Conservation (phyloP, 2,329 filamentous ascomycete species). For the Aspergillus tubingensis region DNA sequence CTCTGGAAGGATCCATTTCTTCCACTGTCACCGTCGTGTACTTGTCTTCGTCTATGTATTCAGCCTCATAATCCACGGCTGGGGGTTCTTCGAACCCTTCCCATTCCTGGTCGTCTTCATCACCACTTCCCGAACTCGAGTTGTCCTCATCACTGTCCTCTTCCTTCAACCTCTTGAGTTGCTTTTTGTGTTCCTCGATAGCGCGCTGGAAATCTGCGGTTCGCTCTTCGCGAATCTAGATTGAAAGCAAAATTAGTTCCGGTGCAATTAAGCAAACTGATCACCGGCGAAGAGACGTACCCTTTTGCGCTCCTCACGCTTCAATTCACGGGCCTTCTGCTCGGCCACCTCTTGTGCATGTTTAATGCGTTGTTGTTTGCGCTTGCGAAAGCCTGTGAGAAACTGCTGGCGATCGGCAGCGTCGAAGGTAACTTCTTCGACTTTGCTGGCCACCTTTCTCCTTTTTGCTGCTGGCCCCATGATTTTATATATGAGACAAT, state of each 20-base stretch:
- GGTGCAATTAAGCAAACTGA: not conserved
- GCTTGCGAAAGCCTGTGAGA: conserved; percentile 94
- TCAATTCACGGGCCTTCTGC: conserved; percentile 76
- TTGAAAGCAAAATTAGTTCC: not conserved
- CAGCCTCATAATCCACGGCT: conserved; percentile 75
- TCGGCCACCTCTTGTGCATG: conserved; percentile 79
- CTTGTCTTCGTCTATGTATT: conserved; percentile 94
- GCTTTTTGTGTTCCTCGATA: conserved; percentile 71
- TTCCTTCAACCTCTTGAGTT: conserved; percentile 64
- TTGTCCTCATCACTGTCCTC: conserved; percentile 27
- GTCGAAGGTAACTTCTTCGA: conserved; percentile 88
- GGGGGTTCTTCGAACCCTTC: conserved; percentile 60
- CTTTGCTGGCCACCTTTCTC: conserved; percentile 60
- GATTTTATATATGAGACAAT: not conserved
- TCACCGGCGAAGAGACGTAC: conserved; percentile 50
- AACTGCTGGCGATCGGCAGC: conserved; percentile 76
- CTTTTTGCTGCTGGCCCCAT: conserved; percentile 66
- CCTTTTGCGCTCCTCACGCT: conserved; percentile 71
- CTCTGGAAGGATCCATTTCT: conserved; percentile 75
- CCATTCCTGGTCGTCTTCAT: conserved; percentile 60
- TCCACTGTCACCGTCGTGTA: conserved; percentile 95
- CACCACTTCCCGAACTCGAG: conserved; percentile 29
- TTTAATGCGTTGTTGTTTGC: conserved; percentile 83
- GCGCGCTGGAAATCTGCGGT: conserved; percentile 80
- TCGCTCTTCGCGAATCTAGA: conserved; percentile 78